Conservation (phyloP, 2,329 filamentous ascomycete genomes). For the Scopulariopsis brevicaulis region DNA sequence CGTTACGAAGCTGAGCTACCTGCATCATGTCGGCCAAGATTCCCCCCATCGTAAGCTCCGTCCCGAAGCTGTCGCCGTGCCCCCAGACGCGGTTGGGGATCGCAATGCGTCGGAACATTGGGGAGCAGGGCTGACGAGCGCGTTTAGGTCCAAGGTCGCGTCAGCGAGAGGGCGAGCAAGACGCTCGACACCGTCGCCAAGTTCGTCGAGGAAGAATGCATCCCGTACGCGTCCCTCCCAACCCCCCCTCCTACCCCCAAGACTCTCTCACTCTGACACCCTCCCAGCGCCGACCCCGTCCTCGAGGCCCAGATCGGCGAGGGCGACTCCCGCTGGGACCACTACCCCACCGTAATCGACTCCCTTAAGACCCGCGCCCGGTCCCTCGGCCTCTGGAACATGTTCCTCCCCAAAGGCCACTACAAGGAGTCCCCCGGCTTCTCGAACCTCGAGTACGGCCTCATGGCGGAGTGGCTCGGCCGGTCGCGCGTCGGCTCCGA, state of each 20-base stretch:
- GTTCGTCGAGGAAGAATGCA: constrained; percentile 94
- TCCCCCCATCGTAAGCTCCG: constrained; percentile 29
- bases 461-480: constrained; percentile 95
- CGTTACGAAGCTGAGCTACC: not conserved
- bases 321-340: constrained; percentile 66
- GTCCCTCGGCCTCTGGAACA: constrained; percentile 87
- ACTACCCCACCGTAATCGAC: constrained; percentile 72
- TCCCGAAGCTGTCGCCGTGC: not conserved
- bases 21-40: constrained; percentile 31
- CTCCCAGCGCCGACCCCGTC: constrained; percentile 59
- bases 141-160: constrained; percentile 37
- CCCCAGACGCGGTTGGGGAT: not conserved
- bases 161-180: constrained; percentile 77
- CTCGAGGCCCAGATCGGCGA: constrained; percentile 70
- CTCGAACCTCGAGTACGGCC: constrained; percentile 89
- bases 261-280: constrained; percentile 5
- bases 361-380: constrained; percentile 78
- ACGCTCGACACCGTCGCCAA: constrained; percentile 82
- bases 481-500: constrained; percentile 75
- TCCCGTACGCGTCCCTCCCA: constrained; percentile 43
- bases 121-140: not conserved
- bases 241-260: not conserved
- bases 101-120: not conserved
- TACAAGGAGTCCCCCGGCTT: constrained; percentile 93
- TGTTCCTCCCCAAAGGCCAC: constrained; percentile 92